A percentile compares a stretch with the other conserved stretches of the same genome.
Evolutionary conservation across 2,329 filamentous ascomycete species (phyloP).

Genomic region (Cladosporium sp.): DNA sequence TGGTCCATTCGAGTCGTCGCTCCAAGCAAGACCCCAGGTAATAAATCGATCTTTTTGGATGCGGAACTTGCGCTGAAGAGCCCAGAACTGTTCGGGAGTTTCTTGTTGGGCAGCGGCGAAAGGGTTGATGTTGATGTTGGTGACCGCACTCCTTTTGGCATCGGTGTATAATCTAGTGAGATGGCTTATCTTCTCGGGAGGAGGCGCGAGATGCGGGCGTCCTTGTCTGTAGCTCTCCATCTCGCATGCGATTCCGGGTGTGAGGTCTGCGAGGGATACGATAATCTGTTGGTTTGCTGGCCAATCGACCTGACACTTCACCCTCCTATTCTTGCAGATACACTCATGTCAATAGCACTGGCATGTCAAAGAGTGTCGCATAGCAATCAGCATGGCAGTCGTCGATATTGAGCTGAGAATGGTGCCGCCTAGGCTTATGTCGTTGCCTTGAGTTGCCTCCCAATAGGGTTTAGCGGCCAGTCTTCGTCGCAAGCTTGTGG

Average conservation of each 20-base stretch:
- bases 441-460: neutral
- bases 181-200: conserved; percentile 21
- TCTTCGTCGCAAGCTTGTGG: too few species aligned
- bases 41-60: conserved; percentile 77
- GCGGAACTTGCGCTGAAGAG: conserved; percentile 69
- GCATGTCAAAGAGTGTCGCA: neutral
- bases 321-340: neutral
- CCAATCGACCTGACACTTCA: too few species aligned
- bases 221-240: conserved; percentile 22
- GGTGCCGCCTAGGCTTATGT: conserved; percentile 5
- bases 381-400: neutral
- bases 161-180: conserved; percentile 74
- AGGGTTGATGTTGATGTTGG: conserved; percentile 55
- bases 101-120: conserved; percentile 29
- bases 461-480: neutral
- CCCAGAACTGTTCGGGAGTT: conserved; percentile 63
- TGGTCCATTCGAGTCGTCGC: conserved; percentile 60
- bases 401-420: neutral
- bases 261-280: neutral
- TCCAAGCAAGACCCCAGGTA: conserved; percentile 79
- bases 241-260: neutral
- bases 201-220: conserved; percentile 16
- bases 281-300: too few species aligned
- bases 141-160: conserved; percentile 65
- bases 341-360: neutral